Base-by-base conservation (phyloP, 2,329 filamentous ascomycete genomes). In the Exophiala dermatitidis region DNA sequence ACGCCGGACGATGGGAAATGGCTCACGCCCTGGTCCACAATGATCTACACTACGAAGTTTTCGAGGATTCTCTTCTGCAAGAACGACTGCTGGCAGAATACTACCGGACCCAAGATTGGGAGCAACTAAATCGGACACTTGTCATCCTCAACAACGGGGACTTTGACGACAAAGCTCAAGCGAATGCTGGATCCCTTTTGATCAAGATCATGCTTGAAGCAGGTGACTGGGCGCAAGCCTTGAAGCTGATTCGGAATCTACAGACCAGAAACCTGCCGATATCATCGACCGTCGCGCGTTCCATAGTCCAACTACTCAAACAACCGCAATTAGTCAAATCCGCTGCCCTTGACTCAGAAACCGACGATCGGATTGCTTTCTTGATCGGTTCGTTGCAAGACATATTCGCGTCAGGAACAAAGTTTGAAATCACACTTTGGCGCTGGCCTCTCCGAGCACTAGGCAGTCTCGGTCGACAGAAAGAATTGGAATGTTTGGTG, bases 1-100 rank as follows among this genome's bases (percentile, higher is more conserved):
- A 68, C 19, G 73, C 77, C 33, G 74, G 77, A 31, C 76, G 84
- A n/a, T 73, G 70, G 32, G 68, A 72, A 4, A 63, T 82, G 19
- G 73, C 82, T 48, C 66, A 73, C 5, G 73, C 75, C 56, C 64
- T 84, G 6, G 62, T 83, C 5, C 63, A 73, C 37, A 83, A 76
- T 59, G 83, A 86, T 63, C 78, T 84, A 53, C 83, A 86, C 67
- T 82, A 82, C 1, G 82, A 85, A 56, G 73, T 77, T 5, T 76
- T 83, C 46, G 81, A 82, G 59, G 77, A 86, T 62, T 59, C 56
- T 3, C 58, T 69, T 3, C 68, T 79, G 7, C 82, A 85, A 62
- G 74, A 79, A 56, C 68, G 69, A 2, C 68, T 85, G 3, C 69
- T 86, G 2, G 59, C 70, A 3, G 71, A 71, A 8, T 81, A 79